Evolutionary conservation across 164 flowering plant species (phyloP).

Genomic region (Chimonanthus praecox): DNA sequence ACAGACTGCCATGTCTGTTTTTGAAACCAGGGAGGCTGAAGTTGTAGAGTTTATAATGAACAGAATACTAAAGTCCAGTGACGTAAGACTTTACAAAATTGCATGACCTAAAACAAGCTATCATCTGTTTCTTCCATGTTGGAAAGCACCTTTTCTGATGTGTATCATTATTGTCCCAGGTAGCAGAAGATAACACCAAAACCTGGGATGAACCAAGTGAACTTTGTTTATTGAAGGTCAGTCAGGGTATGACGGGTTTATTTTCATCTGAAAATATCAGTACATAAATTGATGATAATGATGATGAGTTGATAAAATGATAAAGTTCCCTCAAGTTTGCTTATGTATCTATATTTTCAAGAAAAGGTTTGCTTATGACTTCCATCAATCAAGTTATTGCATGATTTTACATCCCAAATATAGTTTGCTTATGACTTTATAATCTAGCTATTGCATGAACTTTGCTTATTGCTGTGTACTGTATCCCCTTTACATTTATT

Average conservation of each 20-base stretch:
- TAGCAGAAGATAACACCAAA: conserved; percentile 32
- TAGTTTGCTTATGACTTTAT: too few species aligned
- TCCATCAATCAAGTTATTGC: background rate
- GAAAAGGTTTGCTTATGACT: background rate
- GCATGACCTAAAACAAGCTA: background rate
- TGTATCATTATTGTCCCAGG: conserved; percentile 35
- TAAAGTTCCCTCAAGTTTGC: background rate
- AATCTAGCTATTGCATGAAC: background rate
- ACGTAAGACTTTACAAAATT: conserved; percentile 36
- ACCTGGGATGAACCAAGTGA: conserved; percentile 87
- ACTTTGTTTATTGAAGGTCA: conserved; percentile 79
- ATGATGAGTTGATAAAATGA: background rate
- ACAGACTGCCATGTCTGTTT: conserved; percentile 90
- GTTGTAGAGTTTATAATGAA: conserved; percentile 61
- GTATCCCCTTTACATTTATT: background rate
- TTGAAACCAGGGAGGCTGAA: conserved; percentile 93
- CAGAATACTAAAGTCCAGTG: conserved; percentile 48
- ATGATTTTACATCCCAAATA: background rate
- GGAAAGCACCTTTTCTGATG: conserved; percentile 2
- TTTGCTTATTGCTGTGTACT: background rate
- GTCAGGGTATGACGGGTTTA: conserved; percentile 16
- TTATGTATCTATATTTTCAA: background rate
- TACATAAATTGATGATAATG: too few species aligned
- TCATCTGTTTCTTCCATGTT: background rate
- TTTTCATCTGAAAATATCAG: conserved; percentile 1